Conservation (phyloP, 176 grass and related monocot genomes). For the Carex pumila region DNA sequence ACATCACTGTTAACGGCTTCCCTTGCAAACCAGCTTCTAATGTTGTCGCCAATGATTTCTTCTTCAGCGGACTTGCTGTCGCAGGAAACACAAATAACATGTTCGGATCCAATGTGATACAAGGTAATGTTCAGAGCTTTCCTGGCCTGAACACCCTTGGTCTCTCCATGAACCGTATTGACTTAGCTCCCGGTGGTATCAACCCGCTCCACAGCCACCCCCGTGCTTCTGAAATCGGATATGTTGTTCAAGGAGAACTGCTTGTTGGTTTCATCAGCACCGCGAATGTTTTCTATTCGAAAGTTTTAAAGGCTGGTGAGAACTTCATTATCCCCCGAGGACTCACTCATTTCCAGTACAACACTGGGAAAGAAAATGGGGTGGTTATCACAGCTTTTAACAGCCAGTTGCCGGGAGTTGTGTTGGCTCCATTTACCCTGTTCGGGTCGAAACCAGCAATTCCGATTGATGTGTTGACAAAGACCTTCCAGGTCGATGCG, state of each 20-base stretch:
- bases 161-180: slow-evolving; percentile 45
- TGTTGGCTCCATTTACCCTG: slow-evolving; percentile 36
- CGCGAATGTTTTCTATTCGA: slow-evolving; percentile 34
- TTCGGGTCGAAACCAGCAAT: slow-evolving; percentile 43
- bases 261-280: slow-evolving; percentile 45
- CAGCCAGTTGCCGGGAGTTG: slow-evolving; percentile 39
- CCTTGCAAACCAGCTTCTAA: slow-evolving; percentile 31
- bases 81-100: slow-evolving; percentile 34
- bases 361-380: slow-evolving; percentile 24
- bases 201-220: slow-evolving; percentile 70
- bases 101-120: slow-evolving; percentile 52
- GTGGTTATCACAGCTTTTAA: slow-evolving; percentile 42
- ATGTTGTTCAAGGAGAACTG: slow-evolving; percentile 48
- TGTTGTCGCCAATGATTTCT: slow-evolving; percentile 39
- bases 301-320: slow-evolving; percentile 35
- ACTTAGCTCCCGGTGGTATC: slow-evolving; percentile 42
- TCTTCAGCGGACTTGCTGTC: slow-evolving; percentile 24
- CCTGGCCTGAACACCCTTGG: slow-evolving; percentile 67
- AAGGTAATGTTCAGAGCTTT: slow-evolving; percentile 29
- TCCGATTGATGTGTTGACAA: slow-evolving; percentile 46
- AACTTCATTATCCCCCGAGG: slow-evolving; percentile 47
- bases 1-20: slow-evolving; percentile 26
- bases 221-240: slow-evolving; percentile 52
- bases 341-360: slow-evolving; percentile 65
- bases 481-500: slow-evolving; percentile 44